A percentile compares a stretch with the other conserved stretches of the same genome.
Conservation (phyloP, 179 eudicot genomes). For the Beta lomatogona region DNA sequence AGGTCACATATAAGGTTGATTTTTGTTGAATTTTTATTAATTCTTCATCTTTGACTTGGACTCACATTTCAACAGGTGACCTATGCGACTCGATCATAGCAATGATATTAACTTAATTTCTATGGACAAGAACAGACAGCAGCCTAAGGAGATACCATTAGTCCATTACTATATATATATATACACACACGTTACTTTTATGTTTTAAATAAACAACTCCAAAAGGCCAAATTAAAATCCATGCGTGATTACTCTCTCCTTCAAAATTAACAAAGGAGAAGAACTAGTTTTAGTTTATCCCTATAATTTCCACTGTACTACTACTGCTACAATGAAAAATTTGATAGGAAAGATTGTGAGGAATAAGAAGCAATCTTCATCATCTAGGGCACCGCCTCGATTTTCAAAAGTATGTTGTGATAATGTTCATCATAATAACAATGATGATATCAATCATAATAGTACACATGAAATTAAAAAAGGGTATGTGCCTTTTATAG, state of each 20-base stretch:
- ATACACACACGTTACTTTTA: no score
- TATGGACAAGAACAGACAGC: neutral
- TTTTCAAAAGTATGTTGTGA: slow-evolving; percentile 12
- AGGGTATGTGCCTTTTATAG: slow-evolving; percentile 38
- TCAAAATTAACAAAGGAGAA: neutral
- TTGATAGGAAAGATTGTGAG: slow-evolving; percentile 26
- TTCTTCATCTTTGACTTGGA: neutral
- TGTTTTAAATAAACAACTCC: no score
- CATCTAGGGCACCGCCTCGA: neutral
- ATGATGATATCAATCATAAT: no score
- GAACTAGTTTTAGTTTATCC: no score
- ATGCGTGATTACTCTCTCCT: neutral
- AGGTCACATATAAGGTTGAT: neutral
- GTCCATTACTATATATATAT: no score
- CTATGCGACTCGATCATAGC: neutral
- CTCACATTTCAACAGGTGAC: neutral
- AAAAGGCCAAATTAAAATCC: neutral
- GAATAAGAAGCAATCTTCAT: slow-evolving; percentile 15
- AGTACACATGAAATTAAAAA: neutral
- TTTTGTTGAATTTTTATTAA: neutral
- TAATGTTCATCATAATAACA: neutral
- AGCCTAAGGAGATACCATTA: no score
- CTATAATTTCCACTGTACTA: no score
- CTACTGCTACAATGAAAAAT: neutral
- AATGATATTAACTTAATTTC: neutral